Percentiles rank a stretch among this genome's conserved stretches.
These are phyloP conservation scores for Phytopythium aichiense DNA, from an alignment of 352 stramenopile genomes.

Conservation along the genomic window DNA sequence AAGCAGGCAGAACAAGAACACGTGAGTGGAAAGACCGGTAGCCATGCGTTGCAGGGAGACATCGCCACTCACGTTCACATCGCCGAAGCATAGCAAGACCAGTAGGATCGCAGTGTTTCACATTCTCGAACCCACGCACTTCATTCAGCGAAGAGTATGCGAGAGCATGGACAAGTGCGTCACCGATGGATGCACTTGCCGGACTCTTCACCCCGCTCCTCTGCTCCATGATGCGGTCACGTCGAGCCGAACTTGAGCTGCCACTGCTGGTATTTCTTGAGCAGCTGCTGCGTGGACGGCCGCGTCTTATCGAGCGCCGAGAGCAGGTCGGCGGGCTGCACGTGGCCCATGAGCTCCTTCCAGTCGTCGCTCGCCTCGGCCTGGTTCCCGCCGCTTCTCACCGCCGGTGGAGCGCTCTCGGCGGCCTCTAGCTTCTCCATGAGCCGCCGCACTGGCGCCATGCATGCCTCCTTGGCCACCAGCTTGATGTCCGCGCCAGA, in stretches of 20 bases:
- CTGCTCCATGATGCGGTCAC: conserved; percentile 8
- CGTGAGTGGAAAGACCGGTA: too few species aligned
- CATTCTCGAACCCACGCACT: too few species aligned
- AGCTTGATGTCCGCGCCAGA: conserved; percentile 85
- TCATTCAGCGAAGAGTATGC: too few species aligned
- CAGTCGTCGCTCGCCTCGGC: conserved; percentile 31
- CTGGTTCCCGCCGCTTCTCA: conserved; percentile 15
- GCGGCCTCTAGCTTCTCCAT: conserved; percentile 59
- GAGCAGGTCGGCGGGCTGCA: conserved; percentile 50
- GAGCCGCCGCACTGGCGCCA: conserved; percentile 71
- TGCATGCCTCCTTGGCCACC: conserved; percentile 82
- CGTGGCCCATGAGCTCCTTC: conserved; percentile 51
- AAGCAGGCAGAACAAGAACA: too few species aligned
- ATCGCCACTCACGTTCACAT: too few species aligned
- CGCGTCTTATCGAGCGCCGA: conserved; percentile 71
- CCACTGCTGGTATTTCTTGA: conserved; percentile 81
- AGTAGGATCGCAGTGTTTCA: too few species aligned
- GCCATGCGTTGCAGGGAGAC: too few species aligned
- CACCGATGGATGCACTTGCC: not conserved
- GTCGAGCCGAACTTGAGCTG: conserved; percentile 75
- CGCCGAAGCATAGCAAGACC: too few species aligned
- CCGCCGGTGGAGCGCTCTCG: conserved; percentile 20
- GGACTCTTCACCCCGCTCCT: not conserved
- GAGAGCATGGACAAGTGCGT: not conserved
- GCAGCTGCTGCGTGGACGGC: conserved; percentile 67